phyloP scores from a whole-genome alignment of 2,329 filamentous ascomycete species.

The Tolypocladium tropicale region DNA sequence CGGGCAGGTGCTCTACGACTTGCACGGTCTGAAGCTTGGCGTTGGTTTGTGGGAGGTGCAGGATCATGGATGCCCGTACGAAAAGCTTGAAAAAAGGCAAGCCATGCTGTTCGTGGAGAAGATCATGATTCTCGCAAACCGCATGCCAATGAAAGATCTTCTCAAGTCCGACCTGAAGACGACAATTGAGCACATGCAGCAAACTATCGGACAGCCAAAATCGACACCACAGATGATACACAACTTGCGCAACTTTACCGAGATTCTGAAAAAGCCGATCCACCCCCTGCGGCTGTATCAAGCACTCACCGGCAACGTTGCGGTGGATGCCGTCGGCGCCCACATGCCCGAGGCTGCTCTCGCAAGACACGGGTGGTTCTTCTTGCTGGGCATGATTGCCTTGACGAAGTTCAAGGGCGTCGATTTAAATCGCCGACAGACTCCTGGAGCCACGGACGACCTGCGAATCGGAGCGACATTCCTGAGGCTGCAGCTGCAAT shows the following conservation, averaged over 20 bases:
- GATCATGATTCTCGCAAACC: constrained; percentile 68
- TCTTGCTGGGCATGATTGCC: constrained; percentile 78
- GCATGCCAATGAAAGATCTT: constrained; percentile 82
- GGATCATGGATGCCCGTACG: constrained; percentile 70
- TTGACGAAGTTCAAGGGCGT: constrained; percentile 71
- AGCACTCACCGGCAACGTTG: constrained; percentile 68
- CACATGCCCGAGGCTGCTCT: constrained; percentile 59
- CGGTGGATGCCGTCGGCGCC: constrained; percentile 61
- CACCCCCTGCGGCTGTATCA: constrained; percentile 72
- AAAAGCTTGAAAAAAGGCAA: constrained; percentile 70
- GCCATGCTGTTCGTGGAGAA: constrained; percentile 77
- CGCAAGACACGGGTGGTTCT: constrained; percentile 83
- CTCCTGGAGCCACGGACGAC: constrained; percentile 71
- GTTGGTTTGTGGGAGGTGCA: constrained; percentile 54
- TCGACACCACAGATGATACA: constrained; percentile 71
- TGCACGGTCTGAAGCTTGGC: constrained; percentile 71
- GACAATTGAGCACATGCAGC: constrained; percentile 88
- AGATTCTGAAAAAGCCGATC: constrained; percentile 74
- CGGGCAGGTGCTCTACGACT: constrained; percentile 72
- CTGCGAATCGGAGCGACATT: constrained; percentile 73
- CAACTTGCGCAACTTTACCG: constrained; percentile 73
- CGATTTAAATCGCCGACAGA: constrained; percentile 64
- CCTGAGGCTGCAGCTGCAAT: constrained; percentile 72
- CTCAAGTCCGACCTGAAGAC: constrained; percentile 83
- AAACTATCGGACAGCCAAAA: constrained; percentile 71